A percentile compares a stretch with the other conserved stretches of the same genome.
These are phyloP conservation scores for Plasmodium coatneyi DNA, from an alignment of 169 alveolate genomes.

Conservation along the genomic window DNA sequence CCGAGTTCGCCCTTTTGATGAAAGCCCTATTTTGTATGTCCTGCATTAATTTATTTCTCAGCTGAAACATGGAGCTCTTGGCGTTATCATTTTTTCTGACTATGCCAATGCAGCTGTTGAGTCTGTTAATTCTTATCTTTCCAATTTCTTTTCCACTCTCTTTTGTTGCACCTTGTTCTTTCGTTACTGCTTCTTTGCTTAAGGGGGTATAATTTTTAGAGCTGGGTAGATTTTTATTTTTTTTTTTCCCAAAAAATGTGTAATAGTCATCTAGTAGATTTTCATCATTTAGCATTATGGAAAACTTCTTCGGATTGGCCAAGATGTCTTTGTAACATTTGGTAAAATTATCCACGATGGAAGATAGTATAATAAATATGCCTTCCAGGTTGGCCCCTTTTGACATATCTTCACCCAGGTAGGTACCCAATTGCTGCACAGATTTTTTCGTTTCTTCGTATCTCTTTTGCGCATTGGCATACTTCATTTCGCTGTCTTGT, in stretches of 20 bases:
- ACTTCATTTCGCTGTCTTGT: conserved; percentile 67
- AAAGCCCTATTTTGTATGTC: conserved; percentile 32
- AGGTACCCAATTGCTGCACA: conserved; percentile 48
- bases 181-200: neutral
- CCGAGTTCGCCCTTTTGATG: neutral
- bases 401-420: conserved; percentile 70
- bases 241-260: conserved; percentile 46
- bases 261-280: conserved; percentile 65
- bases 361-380: conserved; percentile 69
- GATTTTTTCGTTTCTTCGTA: conserved; percentile 66
- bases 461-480: conserved; percentile 3
- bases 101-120: neutral
- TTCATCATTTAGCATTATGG: conserved; percentile 69
- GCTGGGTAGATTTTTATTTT: neutral
- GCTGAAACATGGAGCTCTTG: conserved; percentile 45
- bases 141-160: neutral
- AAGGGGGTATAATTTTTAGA: neutral
- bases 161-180: neutral
- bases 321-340: conserved; percentile 72
- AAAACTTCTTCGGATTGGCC: conserved; percentile 60
- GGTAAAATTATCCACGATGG: conserved; percentile 63
- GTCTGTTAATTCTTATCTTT: conserved; percentile 13
- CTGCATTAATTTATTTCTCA: conserved; percentile 20
- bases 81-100: conserved; percentile 29
- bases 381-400: conserved; percentile 48